Base-by-base conservation (phyloP, 2,329 filamentous ascomycete genomes). In the Aspergillus japonicus region DNA sequence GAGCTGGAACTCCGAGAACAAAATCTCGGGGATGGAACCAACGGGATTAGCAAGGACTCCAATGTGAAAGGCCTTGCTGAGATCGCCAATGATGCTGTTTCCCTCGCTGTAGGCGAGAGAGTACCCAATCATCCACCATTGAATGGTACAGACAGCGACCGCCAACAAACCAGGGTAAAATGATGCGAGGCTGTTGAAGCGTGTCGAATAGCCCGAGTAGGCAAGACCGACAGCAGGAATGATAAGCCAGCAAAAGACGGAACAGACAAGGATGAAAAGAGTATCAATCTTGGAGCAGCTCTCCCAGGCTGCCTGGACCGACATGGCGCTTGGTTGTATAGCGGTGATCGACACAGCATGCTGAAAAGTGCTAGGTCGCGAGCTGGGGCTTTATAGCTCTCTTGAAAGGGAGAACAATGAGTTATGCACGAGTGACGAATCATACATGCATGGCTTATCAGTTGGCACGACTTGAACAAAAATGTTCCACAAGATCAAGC, bases 211-310 rank as follows among this genome's bases (percentile, higher is more conserved):
- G 3, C 81, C 80, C 1, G 76, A 78, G 64, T 83, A 83, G 4
- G 78, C 81, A 19, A 82, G 77, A 10, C 81, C 81, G 47, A 83
- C 80, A 0, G 81, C 81, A 5, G 81, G 81, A 11, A 83, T 79
- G 62, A 83, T 82, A 1, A 79, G 75, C 81, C 80, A 82, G 67
- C 81, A 83, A 62, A 83, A 80, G 35, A 82, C 79, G 21, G 75
- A 80, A 67, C 80, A 82, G n/a, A 82, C 74, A 7, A 83, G 73
- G 50, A 83, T 76, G 67, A 82, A 82, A 49, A 80, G 70, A 0
- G 82, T 83, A 65, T 84, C 82, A n/a, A 71, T 81, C 61, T 80
- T 78, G 68, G 81, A 78, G 69, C 82, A 84, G 52, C 77, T 75
- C 56, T 82, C 79, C 80, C 81, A 83, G 21, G 79, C 80, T 47